Percentiles rank a stretch among this genome's conserved stretches.
phyloP scores from a whole-genome alignment of 495 filamentous ascomycete genomes.

The Rusavskia elegans region DNA sequence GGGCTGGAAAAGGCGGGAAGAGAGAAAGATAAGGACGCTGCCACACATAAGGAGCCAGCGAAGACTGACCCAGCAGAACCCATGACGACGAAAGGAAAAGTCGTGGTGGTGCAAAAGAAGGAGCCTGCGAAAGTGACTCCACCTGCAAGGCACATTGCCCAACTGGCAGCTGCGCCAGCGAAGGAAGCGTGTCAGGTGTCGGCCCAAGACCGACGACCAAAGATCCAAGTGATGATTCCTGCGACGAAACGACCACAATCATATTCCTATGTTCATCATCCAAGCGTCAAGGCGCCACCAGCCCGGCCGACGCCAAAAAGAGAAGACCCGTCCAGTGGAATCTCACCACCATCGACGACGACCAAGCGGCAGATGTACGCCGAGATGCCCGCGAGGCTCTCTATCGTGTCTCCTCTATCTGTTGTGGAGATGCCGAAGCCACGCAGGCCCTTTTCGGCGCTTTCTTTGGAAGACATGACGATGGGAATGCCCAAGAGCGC shows the following conservation, averaged over 20 bases:
- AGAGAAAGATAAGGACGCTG: not conserved
- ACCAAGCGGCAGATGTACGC: conserved; percentile 3
- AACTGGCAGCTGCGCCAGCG: conserved; percentile 1
- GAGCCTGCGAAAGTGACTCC: not conserved
- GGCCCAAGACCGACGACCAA: conserved; percentile 10
- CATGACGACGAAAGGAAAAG: not conserved
- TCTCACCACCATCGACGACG: conserved; percentile 13
- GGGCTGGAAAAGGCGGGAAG: conserved; percentile 3
- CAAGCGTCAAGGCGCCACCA: not conserved
- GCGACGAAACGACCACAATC: conserved; percentile 3
- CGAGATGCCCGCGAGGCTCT: conserved; percentile 7
- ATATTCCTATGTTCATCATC: conserved; percentile 6
- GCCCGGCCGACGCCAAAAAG: not conserved
- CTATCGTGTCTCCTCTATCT: conserved; percentile 17
- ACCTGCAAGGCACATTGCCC: not conserved
- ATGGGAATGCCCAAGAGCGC: conserved; percentile 6
- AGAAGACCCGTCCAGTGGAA: not conserved
- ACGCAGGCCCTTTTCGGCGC: conserved; percentile 14
- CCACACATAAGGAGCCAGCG: not conserved
- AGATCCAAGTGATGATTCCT: conserved; percentile 15
- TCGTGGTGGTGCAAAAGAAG: not conserved
- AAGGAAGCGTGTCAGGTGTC: conserved; percentile 1
- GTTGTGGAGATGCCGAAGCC: conserved; percentile 19
- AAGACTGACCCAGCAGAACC: not conserved
- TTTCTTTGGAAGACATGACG: conserved; percentile 14